Base-by-base conservation (phyloP, 306 rosid species). In the Cicer yamashitae region DNA sequence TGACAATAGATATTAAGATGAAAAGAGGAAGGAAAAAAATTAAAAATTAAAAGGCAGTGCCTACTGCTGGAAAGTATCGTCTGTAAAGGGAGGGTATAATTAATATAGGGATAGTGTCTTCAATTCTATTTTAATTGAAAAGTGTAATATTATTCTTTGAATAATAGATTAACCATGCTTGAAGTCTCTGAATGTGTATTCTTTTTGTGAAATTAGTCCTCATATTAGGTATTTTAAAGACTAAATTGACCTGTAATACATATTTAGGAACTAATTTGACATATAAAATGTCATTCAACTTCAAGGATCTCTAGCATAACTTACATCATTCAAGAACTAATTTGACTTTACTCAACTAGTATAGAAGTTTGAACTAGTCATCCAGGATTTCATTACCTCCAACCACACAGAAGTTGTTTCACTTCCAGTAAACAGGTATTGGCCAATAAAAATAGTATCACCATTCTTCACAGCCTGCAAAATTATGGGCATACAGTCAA, bases 401-500 rank as follows among this genome's bases (percentile, higher is more conserved):
- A 77, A 48, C 86, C 86, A 82, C 17, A 82, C 79, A 67, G 86
- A 77, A 58, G 86, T 69, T 72, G 86, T 82, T 73, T 82, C 86
- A 59, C 82, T 82, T 67, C 86, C 86, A 12, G 86, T 82, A 51
- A 73, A 82, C 63, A 82, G 54, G 61, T 82, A 82, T 58, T 77
- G 67, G 12, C 86, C 86, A 7, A 82, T 82, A 67, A 82, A 82
- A 73, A 82, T 82, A 43, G 82, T 77, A 77, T 82, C 82, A 34
- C 82, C 86, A 76, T 82, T 82, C 79, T 82, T 77, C 76, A 82
- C 79, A 66, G 86, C 83, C 86, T 83, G 81, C 83, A 54, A 22
- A 52, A 59, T 67, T 56, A 78, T 10, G 46, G 20, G 56, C 65
- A 53, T 67, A 66, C 45, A 68, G 70, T 46, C 11, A 48, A 57